Conservation (phyloP, 192 early-diverging fungal genomes). For the Allomyces javanicus region DNA sequence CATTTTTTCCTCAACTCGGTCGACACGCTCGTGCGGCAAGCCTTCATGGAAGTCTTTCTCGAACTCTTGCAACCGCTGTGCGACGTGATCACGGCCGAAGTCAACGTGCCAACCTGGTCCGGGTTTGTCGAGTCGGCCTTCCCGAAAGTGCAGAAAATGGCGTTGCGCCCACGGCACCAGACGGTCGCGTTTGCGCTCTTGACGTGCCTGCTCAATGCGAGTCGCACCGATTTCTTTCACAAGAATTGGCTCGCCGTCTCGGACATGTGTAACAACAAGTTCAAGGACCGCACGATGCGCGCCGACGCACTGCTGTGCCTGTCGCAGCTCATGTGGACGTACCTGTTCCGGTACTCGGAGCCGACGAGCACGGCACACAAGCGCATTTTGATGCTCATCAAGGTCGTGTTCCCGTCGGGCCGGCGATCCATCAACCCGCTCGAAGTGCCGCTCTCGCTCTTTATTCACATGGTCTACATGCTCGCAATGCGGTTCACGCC, state of each 20-base stretch:
- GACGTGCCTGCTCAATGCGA: conserved; percentile 28
- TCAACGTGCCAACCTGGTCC: conserved; percentile 36
- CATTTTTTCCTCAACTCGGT: conserved; percentile 66
- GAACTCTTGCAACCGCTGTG: conserved; percentile 80
- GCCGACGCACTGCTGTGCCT: conserved; percentile 47
- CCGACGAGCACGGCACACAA: conserved; percentile 24
- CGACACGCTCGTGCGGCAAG: conserved; percentile 63
- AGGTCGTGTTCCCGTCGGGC: conserved; percentile 40
- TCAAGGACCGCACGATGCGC: background rate
- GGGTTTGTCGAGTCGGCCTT: conserved; percentile 31
- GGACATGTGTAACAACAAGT: background rate
- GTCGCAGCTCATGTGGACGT: conserved; percentile 75
- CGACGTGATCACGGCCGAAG: conserved; percentile 38
- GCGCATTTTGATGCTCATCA: conserved; percentile 33
- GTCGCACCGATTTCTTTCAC: conserved; percentile 28
- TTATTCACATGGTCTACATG: conserved; percentile 52
- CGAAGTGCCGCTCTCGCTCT: conserved; percentile 44
- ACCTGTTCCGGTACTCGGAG: conserved; percentile 76
- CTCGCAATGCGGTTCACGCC: conserved; percentile 39
- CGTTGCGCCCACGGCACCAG: conserved; percentile 23
- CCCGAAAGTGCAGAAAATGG: conserved; percentile 27
- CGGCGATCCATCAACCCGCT: conserved; percentile 30
- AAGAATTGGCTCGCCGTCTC: conserved; percentile 17
- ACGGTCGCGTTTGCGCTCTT: conserved; percentile 26
- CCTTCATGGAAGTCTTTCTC: conserved; percentile 77